Base-by-base conservation (phyloP, 192 early-diverging fungal species). In the Coemansia sp. region DNA sequence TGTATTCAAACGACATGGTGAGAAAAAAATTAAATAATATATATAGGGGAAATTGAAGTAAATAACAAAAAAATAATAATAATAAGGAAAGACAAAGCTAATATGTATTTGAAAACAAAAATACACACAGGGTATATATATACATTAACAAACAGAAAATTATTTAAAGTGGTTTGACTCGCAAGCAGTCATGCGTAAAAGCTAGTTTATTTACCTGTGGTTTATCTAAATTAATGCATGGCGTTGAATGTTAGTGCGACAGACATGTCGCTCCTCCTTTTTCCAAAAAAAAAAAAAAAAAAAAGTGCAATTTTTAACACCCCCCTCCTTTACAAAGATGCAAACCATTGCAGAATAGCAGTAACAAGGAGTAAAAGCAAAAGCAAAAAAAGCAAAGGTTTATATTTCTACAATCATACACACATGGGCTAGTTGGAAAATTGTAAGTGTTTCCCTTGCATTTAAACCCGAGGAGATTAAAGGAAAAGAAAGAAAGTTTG, bases 1-100 rank as follows among this genome's bases (percentile, higher is more conserved):
- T 77, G 35, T 35, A 72, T 39, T 48, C 72, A 45, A 83, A 83
- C 4, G 72, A 72, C 80, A 82, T 81, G 7, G 4, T 36, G 8
- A 28, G 8, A 28, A 32, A 7, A 68, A 48, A 51, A 36, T 48
- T 15, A 48, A 4, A 12, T 48, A 12, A 0, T n/a, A 65, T 35
- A 3, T 35, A 3, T 28, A 36, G 11, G 12, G 36, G 12, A 43
- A 17, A 35, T 43, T 39, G 28, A 15, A 71, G 9, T 36, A 43
- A 59, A 20, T 33, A 54, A 18, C 37, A 41, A 48, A 32, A 15
- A 69, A 38, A 60, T 33, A 22, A 22, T 20, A 39, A 45, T 28
- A 48, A 12, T 15, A 15, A 48, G 17, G 4, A 41, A 41, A 41
- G 39, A 11, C 5, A 2, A 41, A 41, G 52, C 22, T 28, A 28